phyloP scores from a whole-genome alignment of 257 asterid species.

The Echium plantagineum region DNA sequence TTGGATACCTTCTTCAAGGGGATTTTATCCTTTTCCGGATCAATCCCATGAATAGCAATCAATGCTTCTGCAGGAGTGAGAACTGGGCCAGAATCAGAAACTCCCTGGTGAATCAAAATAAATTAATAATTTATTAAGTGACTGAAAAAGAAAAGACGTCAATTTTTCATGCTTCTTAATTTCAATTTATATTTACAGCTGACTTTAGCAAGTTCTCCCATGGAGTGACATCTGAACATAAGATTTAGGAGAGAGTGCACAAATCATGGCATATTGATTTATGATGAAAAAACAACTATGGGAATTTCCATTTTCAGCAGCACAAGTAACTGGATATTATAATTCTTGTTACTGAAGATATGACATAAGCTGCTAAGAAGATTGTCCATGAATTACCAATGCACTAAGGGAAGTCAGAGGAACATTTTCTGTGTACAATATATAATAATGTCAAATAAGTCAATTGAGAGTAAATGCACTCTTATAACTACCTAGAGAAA shows the following conservation, averaged over 20 bases:
- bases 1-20: slow-evolving; percentile 72
- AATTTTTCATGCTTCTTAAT: neutral
- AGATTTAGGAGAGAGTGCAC: neutral
- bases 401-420: neutral
- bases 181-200: neutral
- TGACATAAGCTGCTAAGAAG: too few relatives aligned
- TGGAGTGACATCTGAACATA: neutral
- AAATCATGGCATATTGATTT: neutral
- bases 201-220: neutral
- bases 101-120: slow-evolving; percentile 45
- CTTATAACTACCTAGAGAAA: neutral
- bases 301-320: neutral
- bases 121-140: slow-evolving; percentile 4
- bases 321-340: neutral
- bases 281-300: neutral
- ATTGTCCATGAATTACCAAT: too few relatives aligned
- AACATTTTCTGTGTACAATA: neutral
- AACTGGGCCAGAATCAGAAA: slow-evolving; percentile 46
- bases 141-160: neutral
- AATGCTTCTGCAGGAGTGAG: slow-evolving; percentile 92
- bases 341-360: neutral
- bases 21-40: slow-evolving; percentile 83
- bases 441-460: slow-evolving; percentile 5
- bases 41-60: slow-evolving; percentile 87
- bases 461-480: neutral